Evolutionary conservation across 2,329 filamentous ascomycete genomes (phyloP), one percentile per base, ranked within the genome.

Genomic region (Aspergillus vadensis): DNA sequence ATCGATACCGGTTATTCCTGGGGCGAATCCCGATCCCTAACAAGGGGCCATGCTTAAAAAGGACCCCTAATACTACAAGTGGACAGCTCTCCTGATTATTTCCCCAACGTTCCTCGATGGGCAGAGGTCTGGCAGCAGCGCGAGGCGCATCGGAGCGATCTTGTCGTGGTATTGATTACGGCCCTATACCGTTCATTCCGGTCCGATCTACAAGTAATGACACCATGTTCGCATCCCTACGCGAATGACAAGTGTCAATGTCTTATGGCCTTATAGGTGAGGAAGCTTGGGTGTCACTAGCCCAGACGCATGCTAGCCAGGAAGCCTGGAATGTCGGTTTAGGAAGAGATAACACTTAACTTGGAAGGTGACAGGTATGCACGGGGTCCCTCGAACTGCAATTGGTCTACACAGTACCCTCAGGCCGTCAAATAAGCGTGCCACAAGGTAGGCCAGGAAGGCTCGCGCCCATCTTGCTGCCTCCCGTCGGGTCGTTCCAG

Each of bases 1-100:
- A 60, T 58, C 32, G 49, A 30, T 39, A 52, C 44, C 50, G 44
- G 55, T 53, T 55, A 44, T 58, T 47, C 38, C 14, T 30, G 44
- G 15, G 32, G n/a, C 38, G 5, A 25, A 17, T 6, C 17, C 25
- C 21, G 23, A 39, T 49, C 25, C 25, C 47, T 10, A 49, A 49
- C 47, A 49, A 49, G 47, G 47, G 25, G 47, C 23, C 47, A 15
- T 49, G 47, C 9, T 27, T 5, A 27, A 9, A 49, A 8, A 49
- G 47, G 32, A 14, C 5, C 25, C 7, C 15, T 6, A 30, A 25
- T 27, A 30, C 27, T 30, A 30, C 27, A 48, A 14, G 21, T 27
- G 44, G 44, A 14, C 12, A n/a, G 21, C 6, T 23, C 44, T 15
- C 19, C 44, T 15, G 8, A 30, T 49, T 30, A 12, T 8, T 8